Evolutionary conservation across 495 filamentous ascomycete genomes (phyloP).

Genomic region (Penicillium waksmanii): DNA sequence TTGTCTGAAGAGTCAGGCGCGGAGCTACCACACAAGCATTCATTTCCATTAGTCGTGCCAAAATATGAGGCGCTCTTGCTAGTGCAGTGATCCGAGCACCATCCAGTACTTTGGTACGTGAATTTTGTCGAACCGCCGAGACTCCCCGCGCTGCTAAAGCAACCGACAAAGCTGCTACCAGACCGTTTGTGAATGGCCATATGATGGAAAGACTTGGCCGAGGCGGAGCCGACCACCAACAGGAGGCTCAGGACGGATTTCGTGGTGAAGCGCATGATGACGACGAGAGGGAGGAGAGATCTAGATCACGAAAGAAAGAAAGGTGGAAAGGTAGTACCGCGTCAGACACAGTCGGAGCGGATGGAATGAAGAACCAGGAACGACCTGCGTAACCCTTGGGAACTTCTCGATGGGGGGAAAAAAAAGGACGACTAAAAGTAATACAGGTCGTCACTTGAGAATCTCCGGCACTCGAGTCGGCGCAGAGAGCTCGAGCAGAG

Average conservation of each 20-base stretch:
- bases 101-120: constrained; percentile 53
- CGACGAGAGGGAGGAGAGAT: constrained; percentile 1
- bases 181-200: constrained; percentile 16
- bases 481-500: not conserved
- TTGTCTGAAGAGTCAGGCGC: constrained; percentile 46
- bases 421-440: constrained; percentile 1
- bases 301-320: constrained; percentile 12
- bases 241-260: constrained; percentile 35
- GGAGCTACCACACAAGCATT: constrained; percentile 53
- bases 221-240: constrained; percentile 26
- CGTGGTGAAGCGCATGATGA: constrained; percentile 40
- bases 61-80: constrained; percentile 40
- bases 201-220: constrained; percentile 27
- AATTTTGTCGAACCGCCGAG: constrained; percentile 25
- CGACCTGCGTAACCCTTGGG: constrained; percentile 50
- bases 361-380: constrained; percentile 40
- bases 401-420: constrained; percentile 22
- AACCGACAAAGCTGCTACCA: constrained; percentile 32
- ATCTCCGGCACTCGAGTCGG: not conserved
- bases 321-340: constrained; percentile 18
- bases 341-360: constrained; percentile 31
- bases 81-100: constrained; percentile 48
- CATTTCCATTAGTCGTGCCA: constrained; percentile 43
- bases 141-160: constrained; percentile 40
- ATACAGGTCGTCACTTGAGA: constrained; percentile 12